phyloP scores from a whole-genome alignment of 345 rosid species.

The Tarenaya hassleriana region DNA sequence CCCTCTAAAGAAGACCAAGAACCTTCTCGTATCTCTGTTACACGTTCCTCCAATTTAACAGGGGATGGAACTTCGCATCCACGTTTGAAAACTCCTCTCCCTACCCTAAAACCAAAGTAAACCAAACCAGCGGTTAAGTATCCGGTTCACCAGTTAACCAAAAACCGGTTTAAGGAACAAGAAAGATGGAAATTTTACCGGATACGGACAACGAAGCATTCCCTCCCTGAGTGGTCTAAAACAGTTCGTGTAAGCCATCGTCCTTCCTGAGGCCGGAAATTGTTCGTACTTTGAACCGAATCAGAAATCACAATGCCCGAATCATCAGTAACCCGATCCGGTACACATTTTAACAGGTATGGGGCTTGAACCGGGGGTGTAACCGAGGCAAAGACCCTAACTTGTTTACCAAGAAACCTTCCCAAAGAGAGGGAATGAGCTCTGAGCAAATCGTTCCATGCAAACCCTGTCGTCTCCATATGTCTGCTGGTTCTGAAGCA shows the following conservation, averaged over 20 bases:
- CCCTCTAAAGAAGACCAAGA: constrained; percentile 83
- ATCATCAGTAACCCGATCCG: constrained; percentile 86
- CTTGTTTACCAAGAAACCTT: constrained; percentile 40
- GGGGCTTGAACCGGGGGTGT: constrained; percentile 90
- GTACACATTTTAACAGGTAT: constrained; percentile 77
- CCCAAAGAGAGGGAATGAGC: constrained; percentile 51
- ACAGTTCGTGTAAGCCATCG: constrained; percentile 92
- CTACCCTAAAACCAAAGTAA: constrained; percentile 41
- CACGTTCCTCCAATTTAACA: constrained; percentile 65
- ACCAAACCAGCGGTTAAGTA: background rate
- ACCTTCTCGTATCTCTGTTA: constrained; percentile 80
- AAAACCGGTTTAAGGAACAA: background rate
- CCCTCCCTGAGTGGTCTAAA: constrained; percentile 84
- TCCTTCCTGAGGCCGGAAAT: constrained; percentile 76
- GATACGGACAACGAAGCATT: constrained; percentile 69
- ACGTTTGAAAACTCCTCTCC: constrained; percentile 79
- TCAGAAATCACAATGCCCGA: constrained; percentile 92
- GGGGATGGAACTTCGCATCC: constrained; percentile 68
- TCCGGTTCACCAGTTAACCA: background rate
- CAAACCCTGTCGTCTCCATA: constrained; percentile 34
- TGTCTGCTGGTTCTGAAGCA: constrained; percentile 42
- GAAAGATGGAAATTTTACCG: constrained; percentile 36
- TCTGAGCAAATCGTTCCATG: constrained; percentile 75
- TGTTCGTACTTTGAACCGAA: constrained; percentile 57
- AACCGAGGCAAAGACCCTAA: constrained; percentile 50